A percentile compares a stretch with the other conserved stretches of the same genome.
Conservation (phyloP, 1,284 basidiomycete genomes). For the Marasmius fiardii region DNA sequence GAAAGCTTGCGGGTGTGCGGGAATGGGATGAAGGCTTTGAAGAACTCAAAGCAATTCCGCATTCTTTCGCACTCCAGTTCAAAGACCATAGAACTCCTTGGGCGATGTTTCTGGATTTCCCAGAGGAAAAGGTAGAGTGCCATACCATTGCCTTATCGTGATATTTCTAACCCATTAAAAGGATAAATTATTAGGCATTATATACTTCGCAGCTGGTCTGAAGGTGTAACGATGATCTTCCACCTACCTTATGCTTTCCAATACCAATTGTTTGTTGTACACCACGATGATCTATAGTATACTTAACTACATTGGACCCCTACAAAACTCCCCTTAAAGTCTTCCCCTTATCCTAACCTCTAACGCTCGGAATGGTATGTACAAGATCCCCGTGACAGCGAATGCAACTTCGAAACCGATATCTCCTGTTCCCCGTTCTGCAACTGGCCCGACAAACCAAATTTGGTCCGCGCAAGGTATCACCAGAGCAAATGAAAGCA, state of each 20-base stretch:
- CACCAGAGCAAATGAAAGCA: constrained; percentile 53
- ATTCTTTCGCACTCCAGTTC: constrained; percentile 69
- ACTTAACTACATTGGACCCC: not conserved
- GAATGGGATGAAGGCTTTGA: constrained; percentile 76
- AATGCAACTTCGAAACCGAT: constrained; percentile 78
- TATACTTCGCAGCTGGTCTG: constrained; percentile 5
- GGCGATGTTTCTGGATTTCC: constrained; percentile 64
- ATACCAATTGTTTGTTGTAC: not conserved
- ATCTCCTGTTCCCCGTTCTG: constrained; percentile 58
- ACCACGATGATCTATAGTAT: no score
- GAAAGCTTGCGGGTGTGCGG: constrained; percentile 41
- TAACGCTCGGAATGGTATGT: constrained; percentile 52
- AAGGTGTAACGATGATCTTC: not conserved
- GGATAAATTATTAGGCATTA: not conserved
- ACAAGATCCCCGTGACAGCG: constrained; percentile 46
- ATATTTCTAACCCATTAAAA: not conserved
- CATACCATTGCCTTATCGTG: not conserved
- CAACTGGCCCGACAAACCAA: constrained; percentile 74
- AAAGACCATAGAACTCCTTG: constrained; percentile 44
- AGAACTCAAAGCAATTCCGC: constrained; percentile 63
- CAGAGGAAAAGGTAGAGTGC: constrained; percentile 59
- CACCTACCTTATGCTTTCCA: not conserved
- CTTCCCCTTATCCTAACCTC: constrained; percentile 33
- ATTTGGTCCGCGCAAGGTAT: constrained; percentile 69
- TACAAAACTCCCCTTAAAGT: not conserved